Evolutionary conservation across 495 filamentous ascomycete species (phyloP).

Genomic region (Penicillium antarcticum): DNA sequence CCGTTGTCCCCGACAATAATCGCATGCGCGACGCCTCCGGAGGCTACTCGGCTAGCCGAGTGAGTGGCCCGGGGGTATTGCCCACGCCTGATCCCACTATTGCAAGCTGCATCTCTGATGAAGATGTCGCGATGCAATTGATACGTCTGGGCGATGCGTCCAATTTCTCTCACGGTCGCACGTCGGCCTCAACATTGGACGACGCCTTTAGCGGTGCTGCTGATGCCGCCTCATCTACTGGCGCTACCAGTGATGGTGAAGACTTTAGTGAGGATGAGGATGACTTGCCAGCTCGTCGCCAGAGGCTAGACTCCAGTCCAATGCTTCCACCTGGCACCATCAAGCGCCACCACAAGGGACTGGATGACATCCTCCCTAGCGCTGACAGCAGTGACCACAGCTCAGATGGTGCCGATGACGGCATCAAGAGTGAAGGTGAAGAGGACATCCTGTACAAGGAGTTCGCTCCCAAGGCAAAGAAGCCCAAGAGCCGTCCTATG

Average conservation of each 20-base stretch:
- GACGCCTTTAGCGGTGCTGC: conserved; percentile 87
- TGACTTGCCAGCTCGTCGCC: conserved; percentile 60
- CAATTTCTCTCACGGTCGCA: conserved; percentile 83
- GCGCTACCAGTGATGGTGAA: conserved; percentile 73
- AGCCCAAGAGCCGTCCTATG: conserved; percentile 38
- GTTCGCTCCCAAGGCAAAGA: conserved; percentile 42
- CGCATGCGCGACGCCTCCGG: conserved; percentile 56
- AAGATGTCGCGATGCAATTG: conserved; percentile 93
- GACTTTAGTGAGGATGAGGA: conserved; percentile 70
- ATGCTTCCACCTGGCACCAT: conserved; percentile 48
- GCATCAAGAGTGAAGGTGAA: conserved; percentile 52
- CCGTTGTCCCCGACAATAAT: conserved; percentile 59
- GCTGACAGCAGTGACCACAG: conserved; percentile 72
- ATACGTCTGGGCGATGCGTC: conserved; percentile 93
- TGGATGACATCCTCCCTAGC: conserved; percentile 61
- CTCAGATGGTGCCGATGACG: conserved; percentile 53
- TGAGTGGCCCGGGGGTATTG: conserved; percentile 56
- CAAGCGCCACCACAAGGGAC: conserved; percentile 53
- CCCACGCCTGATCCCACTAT: conserved; percentile 94
- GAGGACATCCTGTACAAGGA: conserved; percentile 43
- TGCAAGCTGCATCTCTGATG: conserved; percentile 92
- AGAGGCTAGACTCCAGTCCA: conserved; percentile 57
- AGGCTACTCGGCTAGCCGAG: conserved; percentile 37
- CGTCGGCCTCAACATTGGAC: conserved; percentile 89
- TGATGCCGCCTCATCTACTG: conserved; percentile 79